Conservation (phyloP, 2,329 filamentous ascomycete species). For the Penicillium sp. region DNA sequence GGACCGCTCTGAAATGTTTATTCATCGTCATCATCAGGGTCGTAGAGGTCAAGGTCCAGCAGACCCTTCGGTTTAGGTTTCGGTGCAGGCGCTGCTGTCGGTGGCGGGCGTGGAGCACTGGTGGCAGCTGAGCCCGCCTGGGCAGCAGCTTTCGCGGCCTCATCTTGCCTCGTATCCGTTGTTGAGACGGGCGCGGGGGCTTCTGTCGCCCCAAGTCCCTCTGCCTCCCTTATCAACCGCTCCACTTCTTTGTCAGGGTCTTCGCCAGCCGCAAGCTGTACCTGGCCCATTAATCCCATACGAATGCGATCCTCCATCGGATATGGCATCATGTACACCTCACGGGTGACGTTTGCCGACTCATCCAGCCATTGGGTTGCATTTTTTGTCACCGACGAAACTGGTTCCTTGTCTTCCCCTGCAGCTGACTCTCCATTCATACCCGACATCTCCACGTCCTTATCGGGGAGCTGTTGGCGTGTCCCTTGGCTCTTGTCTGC, state of each 20-base stretch:
- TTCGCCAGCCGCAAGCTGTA: conserved; percentile 50
- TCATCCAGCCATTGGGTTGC: conserved; percentile 48
- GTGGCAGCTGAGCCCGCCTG: conserved; percentile 32
- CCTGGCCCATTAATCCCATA: conserved; percentile 50
- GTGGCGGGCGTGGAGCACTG: conserved; percentile 15
- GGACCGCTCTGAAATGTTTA: not conserved
- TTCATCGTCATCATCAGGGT: conserved; percentile 48
- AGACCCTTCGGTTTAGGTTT: conserved; percentile 46
- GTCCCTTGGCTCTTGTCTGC: conserved; percentile 22
- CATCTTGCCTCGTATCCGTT: conserved; percentile 39
- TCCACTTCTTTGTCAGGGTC: conserved; percentile 58
- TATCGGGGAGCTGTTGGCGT: conserved; percentile 24
- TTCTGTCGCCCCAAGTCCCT: conserved; percentile 56
- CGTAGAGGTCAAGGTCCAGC: conserved; percentile 50
- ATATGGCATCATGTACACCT: conserved; percentile 49
- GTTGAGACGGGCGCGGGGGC: conserved; percentile 41
- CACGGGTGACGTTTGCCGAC: conserved; percentile 44
- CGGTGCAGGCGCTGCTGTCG: conserved; percentile 23
- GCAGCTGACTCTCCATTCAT: conserved; percentile 29
- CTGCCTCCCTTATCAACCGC: conserved; percentile 56
- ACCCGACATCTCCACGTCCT: conserved; percentile 41
- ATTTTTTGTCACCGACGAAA: conserved; percentile 44
- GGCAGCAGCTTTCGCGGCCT: conserved; percentile 40
- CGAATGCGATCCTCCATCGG: conserved; percentile 51
- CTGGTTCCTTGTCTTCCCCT: conserved; percentile 32